These are phyloP conservation scores for Dianthus caryophyllus DNA, from an alignment of 148 eudicot genomes.

Conservation along the genomic window DNA sequence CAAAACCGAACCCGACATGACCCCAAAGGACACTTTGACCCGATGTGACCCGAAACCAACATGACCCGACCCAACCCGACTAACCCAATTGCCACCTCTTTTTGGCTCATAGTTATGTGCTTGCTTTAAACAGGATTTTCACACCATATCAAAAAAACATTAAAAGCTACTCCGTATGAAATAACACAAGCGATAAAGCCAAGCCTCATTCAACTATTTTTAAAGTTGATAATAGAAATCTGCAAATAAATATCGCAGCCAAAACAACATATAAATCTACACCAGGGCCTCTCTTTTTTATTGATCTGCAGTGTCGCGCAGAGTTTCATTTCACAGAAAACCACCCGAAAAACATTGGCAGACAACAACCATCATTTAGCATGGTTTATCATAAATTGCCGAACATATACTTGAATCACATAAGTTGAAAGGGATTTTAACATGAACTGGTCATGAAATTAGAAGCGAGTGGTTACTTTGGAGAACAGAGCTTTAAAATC, in stretches of 20 bases:
- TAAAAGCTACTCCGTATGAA: no score
- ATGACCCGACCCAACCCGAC: no score
- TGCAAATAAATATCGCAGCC: not conserved
- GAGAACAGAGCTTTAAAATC: constrained; percentile 75
- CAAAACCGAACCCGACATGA: no score
- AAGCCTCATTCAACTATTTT: not conserved
- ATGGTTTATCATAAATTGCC: not conserved
- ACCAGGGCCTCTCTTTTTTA: not conserved
- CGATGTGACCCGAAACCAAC: no score
- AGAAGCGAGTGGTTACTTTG: constrained; percentile 53
- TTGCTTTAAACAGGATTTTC: no score
- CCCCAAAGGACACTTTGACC: no score
- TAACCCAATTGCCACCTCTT: no score
- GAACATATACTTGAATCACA: not conserved
- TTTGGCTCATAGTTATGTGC: no score
- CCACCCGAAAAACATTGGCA: not conserved
- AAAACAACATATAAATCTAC: not conserved
- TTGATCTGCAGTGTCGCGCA: not conserved
- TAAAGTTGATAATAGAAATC: not conserved
- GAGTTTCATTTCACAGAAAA: not conserved
- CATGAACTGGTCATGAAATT: constrained; percentile 9
- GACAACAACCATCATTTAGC: not conserved
- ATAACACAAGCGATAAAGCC: no score
- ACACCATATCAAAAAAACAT: no score
- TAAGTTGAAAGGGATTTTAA: not conserved